phyloP scores from a whole-genome alignment of 192 early-diverging fungal genomes.

The Funneliformis geosporum region DNA sequence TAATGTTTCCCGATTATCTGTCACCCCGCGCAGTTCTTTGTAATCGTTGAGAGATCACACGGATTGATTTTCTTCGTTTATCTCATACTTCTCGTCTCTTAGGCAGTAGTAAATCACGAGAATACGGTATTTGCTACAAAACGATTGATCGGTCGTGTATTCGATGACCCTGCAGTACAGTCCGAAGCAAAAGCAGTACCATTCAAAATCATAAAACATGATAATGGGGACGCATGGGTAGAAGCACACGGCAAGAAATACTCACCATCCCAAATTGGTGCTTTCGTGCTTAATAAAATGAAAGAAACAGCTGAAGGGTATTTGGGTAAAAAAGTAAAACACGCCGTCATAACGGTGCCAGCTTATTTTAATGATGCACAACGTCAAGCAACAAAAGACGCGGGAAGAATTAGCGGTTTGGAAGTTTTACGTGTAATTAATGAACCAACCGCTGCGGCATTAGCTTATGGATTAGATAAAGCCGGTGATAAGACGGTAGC shows the following conservation, averaged over 20 bases:
- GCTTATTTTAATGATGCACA: conserved; percentile 99
- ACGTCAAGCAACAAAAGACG: conserved; percentile 94
- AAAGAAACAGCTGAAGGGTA: conserved; percentile 84
- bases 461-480: conserved; percentile 88
- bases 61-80: background rate
- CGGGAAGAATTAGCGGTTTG: conserved; percentile 86
- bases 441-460: conserved; percentile 90
- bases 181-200: conserved; percentile 86
- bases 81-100: background rate
- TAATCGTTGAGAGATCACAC: too few relatives aligned
- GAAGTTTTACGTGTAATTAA: conserved; percentile 92
- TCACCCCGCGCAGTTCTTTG: background rate
- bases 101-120: conserved; percentile 96
- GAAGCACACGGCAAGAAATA: conserved; percentile 93
- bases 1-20: conserved; percentile 28
- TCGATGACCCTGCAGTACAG: conserved; percentile 85
- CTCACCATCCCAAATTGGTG: conserved; percentile 94
- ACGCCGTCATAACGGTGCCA: conserved; percentile 85
- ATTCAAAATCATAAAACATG: conserved; percentile 93
- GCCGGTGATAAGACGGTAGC: conserved; percentile 83
- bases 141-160: conserved; percentile 95
- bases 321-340: conserved; percentile 24
- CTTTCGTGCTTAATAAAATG: conserved; percentile 96
- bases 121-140: conserved; percentile 98
- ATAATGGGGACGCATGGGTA: conserved; percentile 98